Conservation (phyloP, 2,329 filamentous ascomycete species). For the Microcyclospora pomicola region DNA sequence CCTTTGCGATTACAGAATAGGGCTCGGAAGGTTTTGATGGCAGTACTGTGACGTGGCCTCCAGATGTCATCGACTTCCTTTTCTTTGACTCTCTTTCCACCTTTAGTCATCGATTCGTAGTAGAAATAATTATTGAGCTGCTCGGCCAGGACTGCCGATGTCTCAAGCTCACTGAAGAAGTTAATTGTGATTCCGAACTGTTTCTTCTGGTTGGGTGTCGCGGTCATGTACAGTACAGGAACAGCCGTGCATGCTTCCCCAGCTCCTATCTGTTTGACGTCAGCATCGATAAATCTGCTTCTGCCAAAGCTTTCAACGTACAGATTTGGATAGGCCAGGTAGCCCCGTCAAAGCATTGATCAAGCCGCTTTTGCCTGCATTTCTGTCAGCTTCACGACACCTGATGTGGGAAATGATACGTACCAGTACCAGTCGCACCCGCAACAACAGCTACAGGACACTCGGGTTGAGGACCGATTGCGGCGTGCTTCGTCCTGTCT, state of each 20-base stretch:
- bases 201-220: conserved; percentile 4
- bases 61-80: too few species aligned
- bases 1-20: conserved; percentile 2
- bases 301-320: neutral
- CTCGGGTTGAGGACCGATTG: too few species aligned
- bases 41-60: neutral
- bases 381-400: neutral
- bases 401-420: too few species aligned
- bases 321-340: conserved; percentile 9
- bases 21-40: conserved; percentile 2
- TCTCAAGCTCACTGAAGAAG: conserved; percentile 5
- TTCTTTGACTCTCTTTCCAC: too few species aligned
- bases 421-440: too few species aligned
- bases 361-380: conserved; percentile 13
- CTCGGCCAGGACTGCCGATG: conserved; percentile 4
- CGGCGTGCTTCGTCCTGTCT: too few species aligned
- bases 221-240: conserved; percentile 4
- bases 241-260: conserved; percentile 11
- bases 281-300: neutral
- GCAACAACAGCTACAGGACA: too few species aligned
- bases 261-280: conserved; percentile 1
- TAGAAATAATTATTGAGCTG: conserved; percentile 2
- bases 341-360: conserved; percentile 12
- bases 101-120: too few species aligned
- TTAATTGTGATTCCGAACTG: conserved; percentile 7